phyloP scores from a whole-genome alignment of 2,329 filamentous ascomycete genomes.

The Colletotrichum zoysiae region DNA sequence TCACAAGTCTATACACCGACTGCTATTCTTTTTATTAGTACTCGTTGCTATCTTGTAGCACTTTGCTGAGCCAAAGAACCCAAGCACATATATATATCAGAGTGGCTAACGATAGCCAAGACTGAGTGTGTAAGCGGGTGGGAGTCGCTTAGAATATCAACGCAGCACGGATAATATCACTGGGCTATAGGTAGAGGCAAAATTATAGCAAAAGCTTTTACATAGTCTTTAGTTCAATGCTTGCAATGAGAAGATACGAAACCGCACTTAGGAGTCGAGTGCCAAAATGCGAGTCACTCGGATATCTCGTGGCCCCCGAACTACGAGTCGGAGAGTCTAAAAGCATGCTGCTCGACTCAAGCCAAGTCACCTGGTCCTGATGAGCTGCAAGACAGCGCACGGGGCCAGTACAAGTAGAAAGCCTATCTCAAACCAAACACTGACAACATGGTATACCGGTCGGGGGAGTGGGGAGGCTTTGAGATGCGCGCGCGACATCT shows the following conservation, averaged over 20 bases:
- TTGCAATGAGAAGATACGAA: not conserved
- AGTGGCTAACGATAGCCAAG: no score
- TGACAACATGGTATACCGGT: not conserved
- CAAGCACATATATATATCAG: no score
- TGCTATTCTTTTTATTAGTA: no score
- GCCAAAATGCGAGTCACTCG: not conserved
- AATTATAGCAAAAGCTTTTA: rapidly evolving
- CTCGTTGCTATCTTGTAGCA: no score
- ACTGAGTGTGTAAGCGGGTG: no score
- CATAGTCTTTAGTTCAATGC: not conserved
- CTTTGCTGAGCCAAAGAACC: no score
- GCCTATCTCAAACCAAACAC: not conserved
- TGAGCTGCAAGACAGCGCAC: not conserved
- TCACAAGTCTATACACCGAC: not conserved
- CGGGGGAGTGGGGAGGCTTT: not conserved
- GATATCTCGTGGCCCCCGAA: not conserved
- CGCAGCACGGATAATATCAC: not conserved
- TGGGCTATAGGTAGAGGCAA: not conserved
- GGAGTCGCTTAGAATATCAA: not conserved
- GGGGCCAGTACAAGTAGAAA: not conserved
- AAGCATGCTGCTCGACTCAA: no score
- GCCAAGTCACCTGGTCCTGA: not conserved
- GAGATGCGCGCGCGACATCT: constrained; percentile 15
- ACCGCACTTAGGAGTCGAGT: not conserved
- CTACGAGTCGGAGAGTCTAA: not conserved